phyloP scores from a whole-genome alignment of 495 filamentous ascomycete genomes.

The Aspergillus bridgeri region DNA sequence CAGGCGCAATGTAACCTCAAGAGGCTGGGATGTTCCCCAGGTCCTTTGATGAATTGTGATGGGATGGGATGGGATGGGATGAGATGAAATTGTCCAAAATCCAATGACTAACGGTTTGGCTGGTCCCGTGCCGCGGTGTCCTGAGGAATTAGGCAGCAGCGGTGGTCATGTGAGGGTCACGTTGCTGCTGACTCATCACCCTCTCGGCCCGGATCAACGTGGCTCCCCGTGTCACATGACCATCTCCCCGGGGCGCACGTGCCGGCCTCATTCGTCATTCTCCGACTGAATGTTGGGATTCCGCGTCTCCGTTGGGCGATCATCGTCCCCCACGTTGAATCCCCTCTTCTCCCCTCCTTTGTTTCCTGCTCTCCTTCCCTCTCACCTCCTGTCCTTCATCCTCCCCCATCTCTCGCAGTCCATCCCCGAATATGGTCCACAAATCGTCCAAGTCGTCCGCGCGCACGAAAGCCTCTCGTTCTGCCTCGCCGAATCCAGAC shows the following conservation, averaged over 20 bases:
- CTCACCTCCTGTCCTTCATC: too few species aligned
- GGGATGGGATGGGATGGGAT: too few species aligned
- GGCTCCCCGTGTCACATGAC: too few species aligned
- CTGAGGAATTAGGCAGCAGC: background rate
- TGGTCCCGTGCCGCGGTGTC: background rate
- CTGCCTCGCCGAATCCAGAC: constrained; percentile 20
- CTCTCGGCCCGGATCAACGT: too few species aligned
- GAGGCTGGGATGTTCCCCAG: background rate
- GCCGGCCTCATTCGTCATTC: too few species aligned
- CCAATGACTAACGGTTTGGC: too few species aligned
- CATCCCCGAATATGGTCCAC: constrained; percentile 15
- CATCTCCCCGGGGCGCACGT: too few species aligned
- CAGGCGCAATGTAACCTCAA: background rate
- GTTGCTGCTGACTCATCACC: background rate
- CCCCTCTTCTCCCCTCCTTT: constrained; percentile 6
- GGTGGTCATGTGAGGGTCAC: background rate
- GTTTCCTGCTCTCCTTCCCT: background rate
- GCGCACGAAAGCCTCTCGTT: constrained; percentile 13
- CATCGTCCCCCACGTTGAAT: constrained; percentile 13
- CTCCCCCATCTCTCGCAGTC: background rate
- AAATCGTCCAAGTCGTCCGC: constrained; percentile 13
- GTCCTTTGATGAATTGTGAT: too few species aligned
- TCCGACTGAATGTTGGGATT: background rate
- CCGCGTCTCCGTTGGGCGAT: constrained; percentile 13
- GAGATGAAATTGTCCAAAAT: too few species aligned